These are phyloP conservation scores for Metschnikowia sp. DNA, from an alignment of 805 yeast species.

Conservation along the genomic window DNA sequence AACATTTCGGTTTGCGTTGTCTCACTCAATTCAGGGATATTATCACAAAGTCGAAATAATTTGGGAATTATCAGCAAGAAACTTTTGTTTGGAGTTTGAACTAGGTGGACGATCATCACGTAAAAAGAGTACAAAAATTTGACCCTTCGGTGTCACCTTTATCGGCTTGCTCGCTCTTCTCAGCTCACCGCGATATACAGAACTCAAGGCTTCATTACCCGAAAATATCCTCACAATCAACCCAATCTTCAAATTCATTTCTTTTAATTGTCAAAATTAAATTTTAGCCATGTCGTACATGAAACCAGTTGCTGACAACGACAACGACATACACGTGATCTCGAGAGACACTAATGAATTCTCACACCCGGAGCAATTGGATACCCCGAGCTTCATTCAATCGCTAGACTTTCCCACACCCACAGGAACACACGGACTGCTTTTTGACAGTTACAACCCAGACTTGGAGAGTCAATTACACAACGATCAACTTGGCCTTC, in stretches of 20 bases:
- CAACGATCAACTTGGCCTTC: neutral
- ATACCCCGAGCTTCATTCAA: slow-evolving; percentile 18
- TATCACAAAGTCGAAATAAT: too few species aligned
- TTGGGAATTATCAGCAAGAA: too few species aligned
- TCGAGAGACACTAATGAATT: slow-evolving; percentile 12
- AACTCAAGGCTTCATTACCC: neutral
- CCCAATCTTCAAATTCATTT: neutral
- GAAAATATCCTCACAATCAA: slow-evolving; percentile 2
- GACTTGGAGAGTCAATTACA: slow-evolving; percentile 7
- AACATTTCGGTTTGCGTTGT: too few species aligned
- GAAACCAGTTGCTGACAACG: slow-evolving; percentile 10
- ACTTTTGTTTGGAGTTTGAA: too few species aligned
- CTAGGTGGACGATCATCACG: too few species aligned
- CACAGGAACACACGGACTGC: slow-evolving; percentile 2
- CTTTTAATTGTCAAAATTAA: neutral
- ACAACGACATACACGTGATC: slow-evolving; percentile 17
- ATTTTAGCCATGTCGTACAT: slow-evolving; percentile 7
- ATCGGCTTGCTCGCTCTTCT: slow-evolving; percentile 7
- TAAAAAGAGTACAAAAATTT: neutral
- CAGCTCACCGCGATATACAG: slow-evolving; percentile 3
- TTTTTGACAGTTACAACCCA: slow-evolving; percentile 9
- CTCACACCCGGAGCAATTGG: slow-evolving; percentile 10
- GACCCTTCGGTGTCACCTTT: neutral
- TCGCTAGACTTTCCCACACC: slow-evolving; percentile 18
- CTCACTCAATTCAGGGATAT: too few species aligned